Percentiles rank a stretch among this genome's conserved stretches.
Conservation (phyloP, 2,329 filamentous ascomycete genomes). For the Aspergillus terreus region DNA sequence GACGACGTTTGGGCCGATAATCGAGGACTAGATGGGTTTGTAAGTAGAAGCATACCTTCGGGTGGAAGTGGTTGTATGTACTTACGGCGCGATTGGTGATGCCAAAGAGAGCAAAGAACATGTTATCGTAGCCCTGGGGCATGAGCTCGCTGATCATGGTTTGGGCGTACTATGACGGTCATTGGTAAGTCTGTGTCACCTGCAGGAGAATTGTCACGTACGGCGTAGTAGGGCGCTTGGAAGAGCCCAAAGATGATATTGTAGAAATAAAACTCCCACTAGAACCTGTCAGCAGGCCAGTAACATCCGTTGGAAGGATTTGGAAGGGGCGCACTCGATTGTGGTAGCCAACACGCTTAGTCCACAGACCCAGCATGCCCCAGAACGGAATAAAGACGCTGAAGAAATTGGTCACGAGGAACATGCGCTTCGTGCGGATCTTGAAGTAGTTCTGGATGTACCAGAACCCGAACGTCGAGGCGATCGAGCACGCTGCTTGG, state of each 20-base stretch:
- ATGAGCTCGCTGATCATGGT: conserved; percentile 45
- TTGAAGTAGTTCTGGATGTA: conserved; percentile 42
- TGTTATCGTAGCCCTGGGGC: conserved; percentile 42
- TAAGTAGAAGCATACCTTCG: background rate
- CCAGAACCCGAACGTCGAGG: conserved; percentile 41
- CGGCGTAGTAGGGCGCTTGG: conserved; percentile 42
- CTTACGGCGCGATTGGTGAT: conserved; percentile 43
- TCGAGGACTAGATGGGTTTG: conserved; percentile 31
- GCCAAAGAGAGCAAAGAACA: conserved; percentile 44
- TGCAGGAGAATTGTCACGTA: conserved; percentile 9
- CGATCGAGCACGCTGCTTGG: conserved; percentile 36
- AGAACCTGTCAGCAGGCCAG: background rate
- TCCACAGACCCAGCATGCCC: conserved; percentile 43
- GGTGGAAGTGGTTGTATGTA: conserved; percentile 1
- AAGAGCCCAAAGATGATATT: conserved; percentile 42
- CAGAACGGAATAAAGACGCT: conserved; percentile 41
- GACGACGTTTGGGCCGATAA: conserved; percentile 43
- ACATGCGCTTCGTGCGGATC: conserved; percentile 41
- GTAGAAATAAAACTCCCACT: conserved; percentile 44
- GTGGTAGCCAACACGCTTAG: conserved; percentile 38
- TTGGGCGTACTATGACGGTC: conserved; percentile 33
- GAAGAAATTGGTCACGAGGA: conserved; percentile 41
- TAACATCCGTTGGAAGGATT: background rate
- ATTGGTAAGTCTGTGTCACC: background rate
- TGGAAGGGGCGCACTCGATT: conserved; percentile 21